phyloP scores from a whole-genome alignment of 306 rosid genomes.

The Prunus fruticosa region DNA sequence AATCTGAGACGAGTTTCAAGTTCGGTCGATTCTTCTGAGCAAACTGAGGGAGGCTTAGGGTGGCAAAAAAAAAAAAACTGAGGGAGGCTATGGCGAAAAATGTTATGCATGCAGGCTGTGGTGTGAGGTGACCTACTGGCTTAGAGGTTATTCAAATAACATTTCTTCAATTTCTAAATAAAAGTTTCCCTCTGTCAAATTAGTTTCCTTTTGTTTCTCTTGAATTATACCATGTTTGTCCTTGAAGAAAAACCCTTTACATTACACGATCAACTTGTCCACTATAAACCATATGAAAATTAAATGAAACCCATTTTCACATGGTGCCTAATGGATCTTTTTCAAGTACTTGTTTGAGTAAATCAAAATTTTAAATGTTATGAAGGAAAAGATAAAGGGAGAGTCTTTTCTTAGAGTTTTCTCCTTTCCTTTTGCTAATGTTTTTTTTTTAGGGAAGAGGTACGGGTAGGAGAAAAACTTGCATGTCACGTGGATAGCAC shows the following conservation, averaged over 20 bases:
- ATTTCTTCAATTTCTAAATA: neutral
- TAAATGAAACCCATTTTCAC: neutral
- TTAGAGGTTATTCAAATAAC: conserved; percentile 36
- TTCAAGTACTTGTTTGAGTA: neutral
- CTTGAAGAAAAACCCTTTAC: neutral
- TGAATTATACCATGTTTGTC: neutral
- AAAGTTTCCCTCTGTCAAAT: neutral
- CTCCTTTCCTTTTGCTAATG: too few species aligned
- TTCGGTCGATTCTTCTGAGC: neutral
- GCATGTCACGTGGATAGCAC: too few species aligned
- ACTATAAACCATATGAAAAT: too few species aligned
- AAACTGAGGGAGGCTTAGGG: neutral
- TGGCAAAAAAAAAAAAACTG: neutral
- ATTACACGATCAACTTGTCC: neutral
- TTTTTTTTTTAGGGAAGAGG: neutral
- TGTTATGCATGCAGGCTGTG: conserved; percentile 66
- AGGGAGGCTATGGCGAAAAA: conserved; percentile 32
- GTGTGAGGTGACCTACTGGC: conserved; percentile 41
- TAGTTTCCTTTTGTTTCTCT: neutral
- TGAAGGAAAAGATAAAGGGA: neutral
- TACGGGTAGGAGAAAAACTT: too few species aligned
- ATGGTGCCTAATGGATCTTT: neutral
- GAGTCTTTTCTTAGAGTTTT: neutral
- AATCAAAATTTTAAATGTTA: neutral
- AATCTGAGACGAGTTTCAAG: neutral